Base-by-base conservation (phyloP, 345 rosid species). In the Excoecaria agallocha region DNA sequence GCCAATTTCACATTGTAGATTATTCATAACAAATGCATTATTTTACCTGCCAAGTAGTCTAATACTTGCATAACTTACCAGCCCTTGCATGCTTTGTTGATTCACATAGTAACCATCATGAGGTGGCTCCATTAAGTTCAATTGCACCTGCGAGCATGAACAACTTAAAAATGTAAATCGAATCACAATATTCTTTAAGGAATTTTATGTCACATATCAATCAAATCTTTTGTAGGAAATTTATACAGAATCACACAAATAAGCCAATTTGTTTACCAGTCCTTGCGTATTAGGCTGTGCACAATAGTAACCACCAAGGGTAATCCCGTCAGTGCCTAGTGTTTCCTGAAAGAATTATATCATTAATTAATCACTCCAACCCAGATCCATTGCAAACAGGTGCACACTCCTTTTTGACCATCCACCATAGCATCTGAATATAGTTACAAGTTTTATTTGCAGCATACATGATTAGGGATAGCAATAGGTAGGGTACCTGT, bases 91-190 rank as follows among this genome's bases (percentile, higher is more conserved):
- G 3, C 83, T 70, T 75, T 85, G 89, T 68, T 76, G 92, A 80
- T 80, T 87, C 71, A 79, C 89, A 66, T 73, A 87, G 78, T 82
- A 89, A 60, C 65, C 78, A 78, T 89, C 86, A 0, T 86, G 89
- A 57, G 92, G 86, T 51, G 80, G 88, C 30, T 82, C 90, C 90
- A 89, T 87, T 77, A 89, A 73, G 82, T 89, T 89, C 25, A 89
- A 80, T 68, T 84, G 92, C 65, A 89, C 92, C 90, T 89, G 79
- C 66, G 75, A 64, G 78, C 52, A 77, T 17, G 38, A 38, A 10
- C 17, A 19, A 13, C 24, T 71, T 22, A 71, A 61, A 38, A 46
- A 54, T 24, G 56, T 5, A 48, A 52, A 50, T 45, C 56, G 65
- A 69, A 39, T 39, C 19, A 63, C 45, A 20, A 4, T 25, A 38